These are phyloP conservation scores for Castanea crenata DNA, from an alignment of 306 rosid genomes.

Conservation along the genomic window DNA sequence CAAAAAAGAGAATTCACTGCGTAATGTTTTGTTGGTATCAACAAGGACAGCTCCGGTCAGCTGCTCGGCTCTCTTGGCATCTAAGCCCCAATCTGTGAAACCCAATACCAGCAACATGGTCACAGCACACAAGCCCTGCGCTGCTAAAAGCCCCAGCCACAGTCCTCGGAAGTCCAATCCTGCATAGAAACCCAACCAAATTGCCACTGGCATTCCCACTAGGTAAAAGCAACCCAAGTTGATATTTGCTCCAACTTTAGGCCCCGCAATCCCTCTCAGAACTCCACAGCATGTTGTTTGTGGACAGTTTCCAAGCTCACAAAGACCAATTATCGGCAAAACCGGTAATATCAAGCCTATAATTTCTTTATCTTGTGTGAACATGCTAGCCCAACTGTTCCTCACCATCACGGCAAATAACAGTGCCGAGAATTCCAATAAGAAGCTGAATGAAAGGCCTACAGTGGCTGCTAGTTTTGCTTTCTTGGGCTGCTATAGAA, in stretches of 20 bases:
- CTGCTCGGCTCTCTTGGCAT: conserved; percentile 59
- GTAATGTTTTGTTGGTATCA: background rate
- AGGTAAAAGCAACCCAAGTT: conserved; percentile 83
- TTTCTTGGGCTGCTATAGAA: conserved; percentile 32
- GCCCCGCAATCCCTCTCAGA: conserved; percentile 86
- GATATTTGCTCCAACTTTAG: conserved; percentile 76
- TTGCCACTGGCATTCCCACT: conserved; percentile 88
- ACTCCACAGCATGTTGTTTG: conserved; percentile 97
- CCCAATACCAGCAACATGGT: conserved; percentile 75
- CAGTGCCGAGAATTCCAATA: conserved; percentile 58
- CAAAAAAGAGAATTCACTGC: too few relatives aligned
- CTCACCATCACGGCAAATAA: conserved; percentile 60
- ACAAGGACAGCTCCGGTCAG: conserved; percentile 43
- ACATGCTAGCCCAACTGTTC: conserved; percentile 76
- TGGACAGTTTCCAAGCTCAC: conserved; percentile 93
- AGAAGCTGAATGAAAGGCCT: conserved; percentile 65
- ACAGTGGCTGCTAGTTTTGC: conserved; percentile 72
- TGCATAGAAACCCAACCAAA: conserved; percentile 51
- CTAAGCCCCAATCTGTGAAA: conserved; percentile 71
- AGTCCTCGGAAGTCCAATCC: conserved; percentile 81
- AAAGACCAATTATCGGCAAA: conserved; percentile 80
- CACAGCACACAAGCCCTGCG: conserved; percentile 75
- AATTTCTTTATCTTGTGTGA: conserved; percentile 66
- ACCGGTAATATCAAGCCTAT: conserved; percentile 59
- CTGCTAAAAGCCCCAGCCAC: conserved; percentile 91